Percentiles rank a stretch among this genome's conserved stretches.
These are phyloP conservation scores for Rubia tinctorum DNA, from an alignment of 305 asterid species.

Conservation along the genomic window DNA sequence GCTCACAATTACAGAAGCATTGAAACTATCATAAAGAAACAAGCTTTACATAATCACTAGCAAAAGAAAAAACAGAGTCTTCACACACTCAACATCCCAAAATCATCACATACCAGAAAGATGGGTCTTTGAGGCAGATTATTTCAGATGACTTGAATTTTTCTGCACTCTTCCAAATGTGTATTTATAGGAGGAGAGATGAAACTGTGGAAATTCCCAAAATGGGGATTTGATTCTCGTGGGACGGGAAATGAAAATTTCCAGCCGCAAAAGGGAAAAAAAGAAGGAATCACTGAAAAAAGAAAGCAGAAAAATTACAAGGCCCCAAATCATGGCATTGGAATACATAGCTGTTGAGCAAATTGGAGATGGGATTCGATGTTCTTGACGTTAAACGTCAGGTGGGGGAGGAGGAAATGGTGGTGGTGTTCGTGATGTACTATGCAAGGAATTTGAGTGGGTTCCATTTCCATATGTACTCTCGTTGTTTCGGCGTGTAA, in stretches of 20 bases:
- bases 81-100: background rate
- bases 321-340: conserved; percentile 1
- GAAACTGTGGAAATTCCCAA: background rate
- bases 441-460: background rate
- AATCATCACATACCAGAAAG: background rate
- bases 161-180: background rate
- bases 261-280: background rate
- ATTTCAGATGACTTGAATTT: background rate
- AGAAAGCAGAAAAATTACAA: background rate
- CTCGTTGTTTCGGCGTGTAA: background rate
- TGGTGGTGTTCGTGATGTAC: background rate
- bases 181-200: conserved; percentile 12
- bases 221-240: conserved; percentile 9
- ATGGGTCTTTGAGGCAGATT: background rate
- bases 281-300: conserved; percentile 5
- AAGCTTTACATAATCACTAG: background rate
- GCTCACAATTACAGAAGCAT: background rate
- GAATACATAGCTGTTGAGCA: conserved; percentile 18
- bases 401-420: background rate
- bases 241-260: conserved; percentile 3
- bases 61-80: background rate
- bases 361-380: conserved; percentile 28
- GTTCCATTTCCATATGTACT: background rate
- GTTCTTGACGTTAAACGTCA: background rate
- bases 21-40: background rate